Evolutionary conservation across 2,329 filamentous ascomycete genomes (phyloP), one percentile per base, ranked within the genome.

Genomic region (Metarhizium anisopliae): DNA sequence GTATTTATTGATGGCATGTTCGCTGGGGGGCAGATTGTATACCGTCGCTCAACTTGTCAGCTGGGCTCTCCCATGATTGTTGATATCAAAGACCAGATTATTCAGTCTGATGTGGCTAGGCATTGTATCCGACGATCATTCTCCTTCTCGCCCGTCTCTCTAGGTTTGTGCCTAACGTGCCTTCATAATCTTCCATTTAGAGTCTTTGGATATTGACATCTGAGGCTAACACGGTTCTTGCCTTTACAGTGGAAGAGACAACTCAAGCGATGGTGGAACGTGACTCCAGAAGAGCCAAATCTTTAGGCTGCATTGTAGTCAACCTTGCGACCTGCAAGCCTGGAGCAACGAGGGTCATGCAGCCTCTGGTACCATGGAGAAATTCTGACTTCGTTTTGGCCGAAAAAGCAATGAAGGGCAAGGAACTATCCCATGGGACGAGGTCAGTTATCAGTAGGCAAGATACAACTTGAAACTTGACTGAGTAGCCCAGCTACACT

Each of bases 391-490:
- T 58, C 14, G 30, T 30, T 7, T 29, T 60, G 40, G 56, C 59
- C 2, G 66, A 68, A 16, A 66, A 67, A 29, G 53, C 59, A 2
- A 36, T 66, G 58, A 68, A 68, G 51, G 65, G 66, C 3, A 65
- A 35, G 29, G 61, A 57, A n/a, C 40, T 66, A 11, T 61, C 60
- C 11, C 66, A 68, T 54, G 59, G 55, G 10, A 61, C 59, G 2
- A 50, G 43, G 64, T 66, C 49, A 35, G 47, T 14, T n/a, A 30
- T 20, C 32, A 20, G 40, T 10, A 8, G 47, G 10, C 18, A 11
- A 10, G 29, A 47, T 20, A 8, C 16, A 6, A 40, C 47, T 18
- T 11, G 29, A 40, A 1, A 10, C 3, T 2, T 14, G 6, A 14
- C 55, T 51, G 10, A 56, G 16, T 18, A 10, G 8, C 6, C n/a